A percentile compares a stretch with the other conserved stretches of the same genome.
Evolutionary conservation across 1,284 basidiomycete genomes (phyloP).

Genomic region (Schizophyllum amplum): DNA sequence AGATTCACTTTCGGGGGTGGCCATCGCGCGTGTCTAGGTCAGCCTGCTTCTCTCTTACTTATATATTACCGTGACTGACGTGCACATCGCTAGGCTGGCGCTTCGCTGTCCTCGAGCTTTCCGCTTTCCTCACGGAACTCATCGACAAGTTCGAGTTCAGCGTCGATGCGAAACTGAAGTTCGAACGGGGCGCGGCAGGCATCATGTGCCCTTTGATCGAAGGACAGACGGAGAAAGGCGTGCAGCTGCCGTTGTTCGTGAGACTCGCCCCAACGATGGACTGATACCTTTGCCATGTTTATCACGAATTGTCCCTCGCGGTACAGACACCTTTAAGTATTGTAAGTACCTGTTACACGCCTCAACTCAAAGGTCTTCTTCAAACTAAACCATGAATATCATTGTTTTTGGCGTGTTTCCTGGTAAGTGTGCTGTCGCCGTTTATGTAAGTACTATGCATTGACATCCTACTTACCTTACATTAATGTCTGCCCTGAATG

Average conservation of each 20-base stretch:
- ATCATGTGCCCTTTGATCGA: constrained; percentile 40
- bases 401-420: too few relatives aligned
- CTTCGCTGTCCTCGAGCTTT: constrained; percentile 36
- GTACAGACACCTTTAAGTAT: too few relatives aligned
- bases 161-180: constrained; percentile 28
- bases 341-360: too few relatives aligned
- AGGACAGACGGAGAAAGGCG: constrained; percentile 33
- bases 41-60: constrained; percentile 40
- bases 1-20: constrained; percentile 41
- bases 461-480: too few relatives aligned
- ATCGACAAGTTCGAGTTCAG: constrained; percentile 40
- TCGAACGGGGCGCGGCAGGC: constrained; percentile 31
- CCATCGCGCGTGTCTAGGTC: constrained; percentile 31
- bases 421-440: too few relatives aligned
- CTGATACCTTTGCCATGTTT: background rate
- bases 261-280: background rate
- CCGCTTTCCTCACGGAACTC: constrained; percentile 40
- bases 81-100: constrained; percentile 26
- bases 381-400: too few relatives aligned
- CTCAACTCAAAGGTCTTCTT: too few relatives aligned
- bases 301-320: too few relatives aligned
- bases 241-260: constrained; percentile 36
- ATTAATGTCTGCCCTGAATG: too few relatives aligned
- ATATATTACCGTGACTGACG: constrained; percentile 3
- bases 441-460: too few relatives aligned